phyloP scores from a whole-genome alignment of 228 moss, liverwort and hornwort genomes.

The Sphagnum magellanicum region DNA sequence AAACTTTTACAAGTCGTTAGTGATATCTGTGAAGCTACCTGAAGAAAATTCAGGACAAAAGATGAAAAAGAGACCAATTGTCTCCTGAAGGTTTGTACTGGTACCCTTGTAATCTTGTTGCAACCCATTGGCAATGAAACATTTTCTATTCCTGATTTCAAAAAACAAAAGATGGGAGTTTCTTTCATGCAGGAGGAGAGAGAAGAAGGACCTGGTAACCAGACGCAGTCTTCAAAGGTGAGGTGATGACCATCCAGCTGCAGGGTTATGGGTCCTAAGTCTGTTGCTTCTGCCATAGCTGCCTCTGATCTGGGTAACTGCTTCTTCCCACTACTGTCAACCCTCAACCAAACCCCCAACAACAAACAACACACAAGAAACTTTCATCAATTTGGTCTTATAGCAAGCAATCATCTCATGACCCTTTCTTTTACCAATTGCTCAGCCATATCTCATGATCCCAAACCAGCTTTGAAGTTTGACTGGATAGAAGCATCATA shows the following conservation, averaged over 20 bases:
- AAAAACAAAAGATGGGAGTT: neutral
- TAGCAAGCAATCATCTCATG: no score
- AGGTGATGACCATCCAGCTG: constrained; percentile 66
- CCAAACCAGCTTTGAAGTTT: no score
- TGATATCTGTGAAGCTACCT: constrained; percentile 3
- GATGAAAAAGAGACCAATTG: neutral
- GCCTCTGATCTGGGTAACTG: constrained; percentile 90
- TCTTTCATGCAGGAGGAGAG: neutral
- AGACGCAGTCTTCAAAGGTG: constrained; percentile 74
- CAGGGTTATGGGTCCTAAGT: constrained; percentile 78
- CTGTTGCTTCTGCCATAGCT: constrained; percentile 91
- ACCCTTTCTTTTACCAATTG: no score
- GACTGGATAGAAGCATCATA: no score
- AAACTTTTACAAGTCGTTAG: constrained; percentile 7
- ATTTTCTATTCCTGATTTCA: constrained; percentile 1
- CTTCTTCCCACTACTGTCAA: constrained; percentile 26
- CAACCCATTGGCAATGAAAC: constrained; percentile 6
- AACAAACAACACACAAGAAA: no score
- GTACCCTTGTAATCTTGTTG: neutral
- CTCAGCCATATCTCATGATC: no score
- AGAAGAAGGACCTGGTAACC: constrained; percentile 67
- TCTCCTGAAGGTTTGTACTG: neutral
- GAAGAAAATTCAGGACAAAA: neutral
- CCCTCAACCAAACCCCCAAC: neutral
- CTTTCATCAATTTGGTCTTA: no score